Evolutionary conservation across 2,329 filamentous ascomycete genomes (phyloP).

Genomic region (Metarhizium guizhouense): DNA sequence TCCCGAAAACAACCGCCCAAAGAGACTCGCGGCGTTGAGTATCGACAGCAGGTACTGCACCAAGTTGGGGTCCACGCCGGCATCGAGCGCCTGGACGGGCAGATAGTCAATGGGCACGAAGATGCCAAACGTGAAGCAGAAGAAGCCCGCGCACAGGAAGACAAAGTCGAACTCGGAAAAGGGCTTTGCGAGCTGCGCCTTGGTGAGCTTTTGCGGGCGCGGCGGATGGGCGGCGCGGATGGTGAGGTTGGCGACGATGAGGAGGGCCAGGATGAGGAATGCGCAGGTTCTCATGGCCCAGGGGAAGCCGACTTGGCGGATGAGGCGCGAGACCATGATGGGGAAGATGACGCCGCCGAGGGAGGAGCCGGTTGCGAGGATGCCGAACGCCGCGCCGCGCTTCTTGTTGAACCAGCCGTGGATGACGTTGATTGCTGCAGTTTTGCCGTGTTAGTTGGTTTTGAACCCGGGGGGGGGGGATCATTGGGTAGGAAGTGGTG

Average conservation of each 20-base stretch:
- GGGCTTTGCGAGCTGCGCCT: conserved; percentile 17
- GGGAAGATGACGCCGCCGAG: conserved; percentile 25
- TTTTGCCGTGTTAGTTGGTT: not conserved
- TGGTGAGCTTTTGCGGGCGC: conserved; percentile 8
- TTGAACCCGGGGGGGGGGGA: not conserved
- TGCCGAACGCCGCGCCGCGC: conserved; percentile 15
- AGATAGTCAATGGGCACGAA: conserved; percentile 23
- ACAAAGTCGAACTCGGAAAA: conserved; percentile 19
- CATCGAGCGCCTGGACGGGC: conserved; percentile 11
- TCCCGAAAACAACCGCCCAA: conserved; percentile 26
- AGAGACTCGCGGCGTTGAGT: conserved; percentile 28
- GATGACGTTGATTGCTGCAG: conserved; percentile 13
- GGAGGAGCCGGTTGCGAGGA: conserved; percentile 17
- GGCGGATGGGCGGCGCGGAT: conserved; percentile 12
- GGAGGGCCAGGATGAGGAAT: conserved; percentile 14
- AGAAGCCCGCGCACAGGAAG: conserved; percentile 16
- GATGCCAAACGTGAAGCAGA: conserved; percentile 23
- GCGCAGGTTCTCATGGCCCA: conserved; percentile 25
- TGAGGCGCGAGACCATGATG: conserved; percentile 22
- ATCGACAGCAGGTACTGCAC: conserved; percentile 28
- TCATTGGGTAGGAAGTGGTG: not conserved
- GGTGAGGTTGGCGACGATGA: conserved; percentile 20
- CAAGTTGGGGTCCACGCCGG: conserved; percentile 15
- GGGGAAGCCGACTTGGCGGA: conserved; percentile 18
- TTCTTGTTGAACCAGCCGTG: conserved; percentile 17